A percentile compares a stretch with the other conserved stretches of the same genome.
Evolutionary conservation across 306 rosid genomes (phyloP).

Genomic region (Cicer pinnatifidum): DNA sequence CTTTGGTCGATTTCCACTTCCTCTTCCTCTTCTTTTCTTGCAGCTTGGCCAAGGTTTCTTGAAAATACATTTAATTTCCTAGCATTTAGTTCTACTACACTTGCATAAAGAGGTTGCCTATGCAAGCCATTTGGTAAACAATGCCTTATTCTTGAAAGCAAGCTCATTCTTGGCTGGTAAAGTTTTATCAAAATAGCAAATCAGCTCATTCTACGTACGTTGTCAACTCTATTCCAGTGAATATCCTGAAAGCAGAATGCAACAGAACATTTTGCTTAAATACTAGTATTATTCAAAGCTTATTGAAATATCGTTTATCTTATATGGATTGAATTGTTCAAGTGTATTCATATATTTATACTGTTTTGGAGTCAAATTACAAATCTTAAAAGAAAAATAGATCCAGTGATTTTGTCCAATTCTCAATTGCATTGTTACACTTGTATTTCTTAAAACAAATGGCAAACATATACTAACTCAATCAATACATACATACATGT

Average conservation of each 20-base stretch:
- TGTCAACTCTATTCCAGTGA: constrained; percentile 31
- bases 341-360: neutral
- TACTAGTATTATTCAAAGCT: constrained; percentile 1
- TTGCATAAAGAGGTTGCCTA: constrained; percentile 44
- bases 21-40: constrained; percentile 67
- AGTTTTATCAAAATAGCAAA: constrained; percentile 42
- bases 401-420: neutral
- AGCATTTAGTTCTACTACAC: constrained; percentile 34
- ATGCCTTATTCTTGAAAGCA: constrained; percentile 58
- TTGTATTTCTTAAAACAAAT: no score
- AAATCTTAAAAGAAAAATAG: neutral
- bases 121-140: constrained; percentile 54
- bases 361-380: neutral
- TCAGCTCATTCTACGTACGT: constrained; percentile 38
- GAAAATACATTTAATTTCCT: constrained; percentile 45
- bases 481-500: no score
- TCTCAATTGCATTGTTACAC: no score
- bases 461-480: no score
- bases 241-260: constrained; percentile 45
- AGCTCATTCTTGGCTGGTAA: constrained; percentile 61
- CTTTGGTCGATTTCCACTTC: constrained; percentile 88
- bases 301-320: constrained; percentile 7
- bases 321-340: neutral
- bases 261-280: constrained; percentile 30
- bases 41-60: constrained; percentile 69